Percentiles rank a stretch among this genome's conserved stretches.
These are phyloP conservation scores for Exophiala lecanii-corni DNA, from an alignment of 2,329 filamentous ascomycete species.

Conservation along the genomic window DNA sequence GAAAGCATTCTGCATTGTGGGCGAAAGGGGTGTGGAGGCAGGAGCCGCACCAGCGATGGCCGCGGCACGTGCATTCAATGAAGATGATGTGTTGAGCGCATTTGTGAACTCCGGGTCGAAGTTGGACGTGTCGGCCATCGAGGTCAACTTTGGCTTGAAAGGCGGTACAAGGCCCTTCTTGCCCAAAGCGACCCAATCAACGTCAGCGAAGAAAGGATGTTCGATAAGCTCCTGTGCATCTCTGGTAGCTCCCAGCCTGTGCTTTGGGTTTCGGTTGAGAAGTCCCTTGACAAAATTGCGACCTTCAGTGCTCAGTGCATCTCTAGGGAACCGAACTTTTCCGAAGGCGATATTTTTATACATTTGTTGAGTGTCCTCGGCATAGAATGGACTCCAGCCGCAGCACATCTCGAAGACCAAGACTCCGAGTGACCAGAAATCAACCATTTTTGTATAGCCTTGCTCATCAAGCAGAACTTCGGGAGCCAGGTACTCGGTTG, in stretches of 20 bases:
- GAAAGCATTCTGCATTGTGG: constrained; percentile 96
- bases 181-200: constrained; percentile 82
- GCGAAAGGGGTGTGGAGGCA: constrained; percentile 86
- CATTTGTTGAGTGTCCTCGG: constrained; percentile 99
- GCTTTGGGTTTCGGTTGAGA: constrained; percentile 93
- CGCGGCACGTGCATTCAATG: constrained; percentile 84
- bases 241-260: constrained; percentile 81
- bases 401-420: constrained; percentile 99
- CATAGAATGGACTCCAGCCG: constrained; percentile 98
- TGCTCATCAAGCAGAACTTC: constrained; percentile 94
- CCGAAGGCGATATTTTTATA: constrained; percentile 99
- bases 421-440: constrained; percentile 97
- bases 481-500: constrained; percentile 93
- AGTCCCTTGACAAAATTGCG: constrained; percentile 97
- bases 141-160: constrained; percentile 96
- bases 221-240: constrained; percentile 93
- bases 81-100: constrained; percentile 78
- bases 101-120: constrained; percentile 99
- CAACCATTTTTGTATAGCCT: constrained; percentile 99
- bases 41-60: constrained; percentile 75
- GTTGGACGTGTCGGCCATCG: constrained; percentile 92
- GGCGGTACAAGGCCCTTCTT: constrained; percentile 93
- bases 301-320: constrained; percentile 89
- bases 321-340: constrained; percentile 92
- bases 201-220: constrained; percentile 89